Conservation (phyloP, 2,329 filamentous ascomycete species). For the Colletotrichum incanum region DNA sequence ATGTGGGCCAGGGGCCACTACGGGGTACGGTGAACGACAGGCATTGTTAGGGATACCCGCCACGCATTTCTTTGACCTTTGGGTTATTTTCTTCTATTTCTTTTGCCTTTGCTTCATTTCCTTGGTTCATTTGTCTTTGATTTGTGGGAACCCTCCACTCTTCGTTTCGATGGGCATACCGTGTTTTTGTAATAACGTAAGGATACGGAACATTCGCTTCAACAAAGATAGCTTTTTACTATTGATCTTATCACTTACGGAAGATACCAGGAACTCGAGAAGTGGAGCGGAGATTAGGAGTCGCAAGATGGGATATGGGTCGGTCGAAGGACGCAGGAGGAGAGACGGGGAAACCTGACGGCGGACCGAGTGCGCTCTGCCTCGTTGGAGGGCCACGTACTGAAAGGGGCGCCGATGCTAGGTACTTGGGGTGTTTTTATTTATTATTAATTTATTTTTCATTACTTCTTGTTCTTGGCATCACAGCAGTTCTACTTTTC, state of each 20-base stretch:
- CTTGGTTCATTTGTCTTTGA: constrained; percentile 23
- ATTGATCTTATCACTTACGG: not conserved
- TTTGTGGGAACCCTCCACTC: constrained; percentile 25
- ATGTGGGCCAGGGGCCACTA: constrained; percentile 17
- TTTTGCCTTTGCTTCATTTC: constrained; percentile 41
- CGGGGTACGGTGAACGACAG: constrained; percentile 32
- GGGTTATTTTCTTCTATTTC: constrained; percentile 32
- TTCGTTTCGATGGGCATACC: constrained; percentile 36
- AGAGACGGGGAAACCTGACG: not conserved
- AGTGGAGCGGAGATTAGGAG: not conserved
- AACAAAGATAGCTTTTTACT: constrained; percentile 32
- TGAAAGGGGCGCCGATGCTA: constrained; percentile 25
- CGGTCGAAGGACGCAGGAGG: not conserved
- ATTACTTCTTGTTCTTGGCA: not conserved
- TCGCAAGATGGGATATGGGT: not conserved
- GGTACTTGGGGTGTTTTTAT: constrained; percentile 29
- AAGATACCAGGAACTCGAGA: not conserved
- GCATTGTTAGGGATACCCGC: constrained; percentile 43
- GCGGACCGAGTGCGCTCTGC: not conserved
- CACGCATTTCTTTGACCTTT: constrained; percentile 23
- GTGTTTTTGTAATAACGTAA: constrained; percentile 35
- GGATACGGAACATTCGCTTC: constrained; percentile 41
- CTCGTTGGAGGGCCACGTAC: constrained; percentile 16
- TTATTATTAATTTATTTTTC: not conserved
- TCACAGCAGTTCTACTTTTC: not conserved